A percentile compares a stretch with the other conserved stretches of the same genome.
Conservation (phyloP, 1,284 basidiomycete species). For the Boletus calvinii region DNA sequence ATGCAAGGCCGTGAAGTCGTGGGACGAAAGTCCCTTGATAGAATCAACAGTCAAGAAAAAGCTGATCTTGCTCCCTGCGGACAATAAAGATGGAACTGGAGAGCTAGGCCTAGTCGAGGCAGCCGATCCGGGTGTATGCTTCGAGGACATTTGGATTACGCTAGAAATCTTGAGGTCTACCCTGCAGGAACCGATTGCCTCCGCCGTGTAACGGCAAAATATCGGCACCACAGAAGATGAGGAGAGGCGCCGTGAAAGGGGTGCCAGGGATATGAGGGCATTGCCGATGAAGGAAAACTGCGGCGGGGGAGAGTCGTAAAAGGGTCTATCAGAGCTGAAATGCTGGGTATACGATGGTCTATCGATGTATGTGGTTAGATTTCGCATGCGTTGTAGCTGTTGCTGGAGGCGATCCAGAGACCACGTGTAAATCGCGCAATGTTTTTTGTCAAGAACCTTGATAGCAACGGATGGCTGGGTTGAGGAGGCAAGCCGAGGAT, state of each 20-base stretch:
- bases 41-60: slow-evolving; percentile 84
- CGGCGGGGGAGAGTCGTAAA: slow-evolving; percentile 83
- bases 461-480: slow-evolving; percentile 85
- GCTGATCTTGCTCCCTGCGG: slow-evolving; percentile 72
- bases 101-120: slow-evolving; percentile 69
- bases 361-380: slow-evolving; percentile 89
- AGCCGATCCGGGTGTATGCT: slow-evolving; percentile 58
- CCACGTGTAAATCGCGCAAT: slow-evolving; percentile 89
- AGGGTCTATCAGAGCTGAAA: slow-evolving; percentile 91
- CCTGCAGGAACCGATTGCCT: slow-evolving; percentile 90
- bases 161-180: slow-evolving; percentile 79
- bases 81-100: slow-evolving; percentile 61
- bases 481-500: slow-evolving; percentile 66
- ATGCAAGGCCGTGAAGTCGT: slow-evolving; percentile 84
- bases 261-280: slow-evolving; percentile 78
- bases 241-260: slow-evolving; percentile 77
- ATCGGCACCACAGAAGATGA: slow-evolving; percentile 79
- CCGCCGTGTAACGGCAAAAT: slow-evolving; percentile 88
- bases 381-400: slow-evolving; percentile 92
- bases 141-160: slow-evolving; percentile 55
- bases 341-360: slow-evolving; percentile 91
- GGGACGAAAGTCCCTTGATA: slow-evolving; percentile 82
- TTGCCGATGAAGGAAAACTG: slow-evolving; percentile 92
- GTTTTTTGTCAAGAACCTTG: slow-evolving; percentile 87
- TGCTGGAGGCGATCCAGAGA: slow-evolving; percentile 85